Base-by-base conservation (phyloP, 2,329 filamentous ascomycete species). In the Ambrosiella beaveri region DNA sequence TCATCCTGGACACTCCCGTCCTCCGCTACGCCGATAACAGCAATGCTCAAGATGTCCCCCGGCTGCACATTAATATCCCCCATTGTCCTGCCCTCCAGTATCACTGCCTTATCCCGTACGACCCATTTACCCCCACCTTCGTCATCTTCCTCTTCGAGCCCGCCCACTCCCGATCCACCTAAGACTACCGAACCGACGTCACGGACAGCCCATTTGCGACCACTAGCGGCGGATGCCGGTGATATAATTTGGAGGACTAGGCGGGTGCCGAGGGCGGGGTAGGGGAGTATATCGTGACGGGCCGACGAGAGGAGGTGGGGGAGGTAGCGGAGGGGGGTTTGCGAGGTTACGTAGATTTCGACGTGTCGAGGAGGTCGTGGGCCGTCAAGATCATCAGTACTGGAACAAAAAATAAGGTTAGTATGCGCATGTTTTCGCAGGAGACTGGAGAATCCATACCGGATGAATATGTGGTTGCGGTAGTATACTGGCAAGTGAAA, bases 401-500 rank as follows among this genome's bases (percentile, higher is more conserved):
- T 87, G 63, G n/a, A 37, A 13, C 15, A 45, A 54, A 12, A 36
- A 52, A 13, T 44, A 38, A 11, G 17, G 38, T 57, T 15, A 57
- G 9, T n/a, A 40, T 3, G 13, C 1, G 41, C 11, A 47, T 35
- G 7, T 39, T 6, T 45, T 11, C 1, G 40, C 9, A 27, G 15
- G 47, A 3, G 36, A 38, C 7, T 38, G 17, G 7, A 41, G 38
- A 40, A 36, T n/a, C 27, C 15, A 17, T 38, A 82, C 82, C 80
- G 79, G 70, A 91, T 84, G 65, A 88, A 90, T 49, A 78, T 76
- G 65, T 83, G 81, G 13, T 77, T 80, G 61, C 83, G 81, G 71
- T 91, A 94, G 74, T 90, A 95, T 61, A 95, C 78, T 67, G 86
- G 89, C 15, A 95, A 74, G 61, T 91, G 79, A 71, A 95, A 95